These are phyloP conservation scores for Lantana camara DNA, from an alignment of 257 asterid species.

Conservation along the genomic window DNA sequence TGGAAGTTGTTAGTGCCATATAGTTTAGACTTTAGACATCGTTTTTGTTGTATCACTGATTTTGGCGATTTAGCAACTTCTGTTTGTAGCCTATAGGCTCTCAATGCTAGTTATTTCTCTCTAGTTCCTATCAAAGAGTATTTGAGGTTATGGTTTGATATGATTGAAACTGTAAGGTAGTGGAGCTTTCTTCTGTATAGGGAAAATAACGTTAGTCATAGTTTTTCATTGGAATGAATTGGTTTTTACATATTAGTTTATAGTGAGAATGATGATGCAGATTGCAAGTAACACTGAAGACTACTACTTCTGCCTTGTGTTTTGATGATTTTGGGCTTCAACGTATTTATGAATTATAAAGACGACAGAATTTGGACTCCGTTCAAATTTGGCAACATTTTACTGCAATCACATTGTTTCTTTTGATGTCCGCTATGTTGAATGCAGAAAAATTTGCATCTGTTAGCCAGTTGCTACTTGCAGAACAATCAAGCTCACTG, in stretches of 20 bases:
- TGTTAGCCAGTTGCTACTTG: constrained; percentile 89
- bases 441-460: constrained; percentile 81
- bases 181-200: constrained; percentile 6
- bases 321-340: constrained; percentile 5
- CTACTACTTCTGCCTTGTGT: constrained; percentile 15
- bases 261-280: too few species aligned
- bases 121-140: background rate
- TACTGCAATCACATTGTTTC: constrained; percentile 18
- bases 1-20: constrained; percentile 4
- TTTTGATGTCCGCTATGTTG: constrained; percentile 26
- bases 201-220: background rate
- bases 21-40: constrained; percentile 15
- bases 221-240: constrained; percentile 11
- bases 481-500: constrained; percentile 90
- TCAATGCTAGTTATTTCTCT: constrained; percentile 19
- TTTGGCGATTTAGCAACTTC: constrained; percentile 4
- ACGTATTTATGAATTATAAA: background rate
- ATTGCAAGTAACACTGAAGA: constrained; percentile 7
- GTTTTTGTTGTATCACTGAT: background rate
- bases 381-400: background rate
- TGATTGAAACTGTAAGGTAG: background rate
- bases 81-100: background rate
- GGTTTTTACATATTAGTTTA: background rate
- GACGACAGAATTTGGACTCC: background rate
- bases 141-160: background rate